Percentiles rank a stretch among this genome's conserved stretches.
Evolutionary conservation across 2,329 filamentous ascomycete genomes (phyloP).

Genomic region (Septoria linicola): DNA sequence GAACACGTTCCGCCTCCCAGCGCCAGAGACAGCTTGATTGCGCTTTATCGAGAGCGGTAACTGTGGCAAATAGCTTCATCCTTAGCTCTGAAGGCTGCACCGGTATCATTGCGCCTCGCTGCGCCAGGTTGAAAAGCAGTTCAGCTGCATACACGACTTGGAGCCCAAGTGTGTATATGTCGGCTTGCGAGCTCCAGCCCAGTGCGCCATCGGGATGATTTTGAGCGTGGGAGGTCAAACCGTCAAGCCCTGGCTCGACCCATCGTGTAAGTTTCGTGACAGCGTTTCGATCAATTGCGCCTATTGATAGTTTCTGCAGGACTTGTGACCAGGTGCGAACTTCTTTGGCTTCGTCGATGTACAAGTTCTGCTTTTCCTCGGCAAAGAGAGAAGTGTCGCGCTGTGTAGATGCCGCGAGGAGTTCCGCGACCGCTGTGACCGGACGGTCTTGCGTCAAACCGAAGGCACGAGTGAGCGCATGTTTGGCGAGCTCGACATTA

Average conservation of each 20-base stretch:
- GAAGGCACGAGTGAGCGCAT: slow-evolving; percentile 29
- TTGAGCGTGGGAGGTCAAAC: slow-evolving; percentile 41
- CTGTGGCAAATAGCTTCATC: slow-evolving; percentile 33
- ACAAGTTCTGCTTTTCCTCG: slow-evolving; percentile 93
- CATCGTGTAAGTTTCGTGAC: slow-evolving; percentile 42
- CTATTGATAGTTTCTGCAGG: slow-evolving; percentile 41
- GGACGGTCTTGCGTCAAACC: background rate
- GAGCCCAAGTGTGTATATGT: slow-evolving; percentile 63
- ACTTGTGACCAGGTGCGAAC: slow-evolving; percentile 64
- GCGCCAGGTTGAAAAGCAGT: slow-evolving; percentile 38
- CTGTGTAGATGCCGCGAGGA: slow-evolving; percentile 28
- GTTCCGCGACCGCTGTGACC: slow-evolving; percentile 12
- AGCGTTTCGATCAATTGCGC: slow-evolving; percentile 30
- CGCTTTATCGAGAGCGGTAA: slow-evolving; percentile 23
- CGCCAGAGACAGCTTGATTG: slow-evolving; percentile 41
- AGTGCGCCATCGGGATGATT: slow-evolving; percentile 61
- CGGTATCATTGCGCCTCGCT: slow-evolving; percentile 20
- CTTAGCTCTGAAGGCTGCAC: slow-evolving; percentile 31
- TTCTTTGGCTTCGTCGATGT: slow-evolving; percentile 78
- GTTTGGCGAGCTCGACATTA: slow-evolving; percentile 9
- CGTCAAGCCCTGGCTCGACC: slow-evolving; percentile 51
- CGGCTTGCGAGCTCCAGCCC: slow-evolving; percentile 65
- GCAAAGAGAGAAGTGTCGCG: slow-evolving; percentile 72
- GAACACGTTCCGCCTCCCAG: slow-evolving; percentile 37
- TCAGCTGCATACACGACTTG: slow-evolving; percentile 45